Evolutionary conservation across 73 alveolate species (phyloP).

Genomic region (Symbiodinium pilosum): DNA sequence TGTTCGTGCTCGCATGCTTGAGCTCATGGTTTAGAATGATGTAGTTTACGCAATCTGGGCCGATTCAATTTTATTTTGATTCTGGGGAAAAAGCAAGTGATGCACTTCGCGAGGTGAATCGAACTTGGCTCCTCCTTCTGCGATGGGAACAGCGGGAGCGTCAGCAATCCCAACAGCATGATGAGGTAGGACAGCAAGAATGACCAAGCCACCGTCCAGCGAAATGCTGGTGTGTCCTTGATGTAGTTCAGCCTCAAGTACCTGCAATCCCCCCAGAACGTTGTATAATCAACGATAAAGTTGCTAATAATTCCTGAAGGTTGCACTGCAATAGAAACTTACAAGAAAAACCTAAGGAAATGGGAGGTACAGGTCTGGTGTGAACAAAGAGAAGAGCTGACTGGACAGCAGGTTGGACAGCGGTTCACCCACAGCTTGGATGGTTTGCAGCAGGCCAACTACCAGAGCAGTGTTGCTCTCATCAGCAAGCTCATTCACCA

Average conservation of each 20-base stretch:
- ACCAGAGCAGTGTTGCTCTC: background rate
- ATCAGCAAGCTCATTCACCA: background rate
- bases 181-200: background rate
- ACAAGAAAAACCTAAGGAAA: too few species aligned
- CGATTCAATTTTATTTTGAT: too few species aligned
- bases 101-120: too few species aligned
- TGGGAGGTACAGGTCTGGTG: background rate
- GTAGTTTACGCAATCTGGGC: too few species aligned
- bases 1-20: too few species aligned
- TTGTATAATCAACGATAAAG: too few species aligned
- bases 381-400: background rate
- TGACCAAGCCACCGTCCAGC: slow-evolving; percentile 1
- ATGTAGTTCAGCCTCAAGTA: background rate
- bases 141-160: background rate
- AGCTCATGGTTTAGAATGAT: too few species aligned
- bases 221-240: background rate
- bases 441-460: background rate
- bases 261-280: too few species aligned
- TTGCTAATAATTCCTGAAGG: too few species aligned
- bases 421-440: background rate
- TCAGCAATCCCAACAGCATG: background rate
- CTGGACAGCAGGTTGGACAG: background rate
- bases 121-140: background rate
- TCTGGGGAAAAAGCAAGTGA: too few species aligned
- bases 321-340: too few species aligned